Evolutionary conservation across 108 stramenopile species (phyloP).

Genomic region (Parietichytrium sp.): DNA sequence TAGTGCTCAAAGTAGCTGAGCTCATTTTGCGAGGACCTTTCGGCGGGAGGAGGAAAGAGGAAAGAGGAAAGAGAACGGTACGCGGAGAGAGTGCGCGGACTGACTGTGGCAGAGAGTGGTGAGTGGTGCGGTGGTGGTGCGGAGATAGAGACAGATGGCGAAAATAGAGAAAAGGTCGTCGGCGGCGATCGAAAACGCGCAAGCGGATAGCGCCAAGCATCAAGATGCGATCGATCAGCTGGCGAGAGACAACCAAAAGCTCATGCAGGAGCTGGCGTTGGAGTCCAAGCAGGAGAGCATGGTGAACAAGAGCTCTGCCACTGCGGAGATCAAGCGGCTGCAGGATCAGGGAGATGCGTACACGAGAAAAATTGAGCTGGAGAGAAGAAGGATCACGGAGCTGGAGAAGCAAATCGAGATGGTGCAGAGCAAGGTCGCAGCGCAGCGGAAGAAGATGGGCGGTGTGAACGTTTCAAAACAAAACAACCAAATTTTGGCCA

Average conservation of each 20-base stretch:
- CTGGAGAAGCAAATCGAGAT: conserved; percentile 53
- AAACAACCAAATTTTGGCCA: conserved; percentile 61
- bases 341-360: conserved; percentile 63
- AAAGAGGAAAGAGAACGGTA: no score
- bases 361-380: conserved; percentile 59
- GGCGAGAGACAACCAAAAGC: conserved; percentile 46
- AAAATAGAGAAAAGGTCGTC: not conserved
- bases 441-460: conserved; percentile 62
- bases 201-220: not conserved
- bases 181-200: not conserved
- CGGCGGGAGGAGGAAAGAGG: no score
- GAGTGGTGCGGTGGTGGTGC: no score
- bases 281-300: conserved; percentile 54
- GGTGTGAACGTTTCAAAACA: conserved; percentile 62
- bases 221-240: conserved; percentile 44
- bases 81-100: no score
- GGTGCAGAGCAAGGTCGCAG: conserved; percentile 50
- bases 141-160: not conserved
- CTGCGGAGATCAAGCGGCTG: conserved; percentile 48
- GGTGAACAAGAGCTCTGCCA: conserved; percentile 32
- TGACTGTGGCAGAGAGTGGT: no score
- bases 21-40: no score
- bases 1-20: no score
- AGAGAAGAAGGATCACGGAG: conserved; percentile 55
- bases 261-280: conserved; percentile 48